Percentiles rank a stretch among this genome's conserved stretches.
These are phyloP conservation scores for Picochlorum sp. DNA, from an alignment of 139 green algal species.

Conservation along the genomic window DNA sequence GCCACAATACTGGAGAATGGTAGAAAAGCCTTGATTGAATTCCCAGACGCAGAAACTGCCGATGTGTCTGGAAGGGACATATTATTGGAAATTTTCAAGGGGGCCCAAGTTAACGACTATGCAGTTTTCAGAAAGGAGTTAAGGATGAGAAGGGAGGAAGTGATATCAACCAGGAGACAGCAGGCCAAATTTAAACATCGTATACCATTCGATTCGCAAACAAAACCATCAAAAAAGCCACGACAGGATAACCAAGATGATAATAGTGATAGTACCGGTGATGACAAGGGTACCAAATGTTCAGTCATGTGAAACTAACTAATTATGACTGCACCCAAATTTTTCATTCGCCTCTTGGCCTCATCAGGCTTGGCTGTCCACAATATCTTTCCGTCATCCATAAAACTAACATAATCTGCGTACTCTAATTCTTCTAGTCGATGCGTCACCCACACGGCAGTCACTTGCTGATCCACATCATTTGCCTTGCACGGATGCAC, in stretches of 20 bases:
- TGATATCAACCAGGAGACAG: background rate
- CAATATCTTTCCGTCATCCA: constrained; percentile 66
- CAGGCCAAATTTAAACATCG: background rate
- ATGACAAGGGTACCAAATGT: background rate
- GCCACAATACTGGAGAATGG: background rate
- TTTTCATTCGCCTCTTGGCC: constrained; percentile 29
- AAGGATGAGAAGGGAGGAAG: background rate
- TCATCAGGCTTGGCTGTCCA: constrained; percentile 45
- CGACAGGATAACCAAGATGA: background rate
- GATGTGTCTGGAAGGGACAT: background rate
- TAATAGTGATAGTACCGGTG: background rate
- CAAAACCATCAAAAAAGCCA: background rate
- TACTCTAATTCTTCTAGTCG: constrained; percentile 88
- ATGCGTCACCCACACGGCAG: constrained; percentile 93
- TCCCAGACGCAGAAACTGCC: background rate
- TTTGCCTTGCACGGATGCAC: constrained; percentile 15
- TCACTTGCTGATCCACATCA: constrained; percentile 33
- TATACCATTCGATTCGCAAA: background rate
- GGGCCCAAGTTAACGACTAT: background rate
- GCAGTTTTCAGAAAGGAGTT: background rate
- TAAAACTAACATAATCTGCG: constrained; percentile 68
- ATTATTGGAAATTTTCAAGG: background rate
- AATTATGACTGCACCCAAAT: constrained; percentile 19
- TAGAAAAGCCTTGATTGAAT: background rate
- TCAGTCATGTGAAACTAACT: background rate